These are phyloP conservation scores for Rhododendron williamsianum DNA, from an alignment of 148 eudicot genomes.

Conservation along the genomic window DNA sequence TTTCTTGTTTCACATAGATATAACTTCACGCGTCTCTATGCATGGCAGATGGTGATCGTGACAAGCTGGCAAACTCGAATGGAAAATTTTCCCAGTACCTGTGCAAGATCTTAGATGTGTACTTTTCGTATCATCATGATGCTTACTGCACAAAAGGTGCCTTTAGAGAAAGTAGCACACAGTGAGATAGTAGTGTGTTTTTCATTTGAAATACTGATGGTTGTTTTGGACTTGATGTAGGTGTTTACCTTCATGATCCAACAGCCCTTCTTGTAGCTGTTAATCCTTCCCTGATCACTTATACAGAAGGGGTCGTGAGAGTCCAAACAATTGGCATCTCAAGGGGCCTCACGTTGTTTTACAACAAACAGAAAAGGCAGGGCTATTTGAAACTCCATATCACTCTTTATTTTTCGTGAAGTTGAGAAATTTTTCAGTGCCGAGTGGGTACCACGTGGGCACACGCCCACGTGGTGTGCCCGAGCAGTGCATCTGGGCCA, in stretches of 20 bases:
- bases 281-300: conserved; percentile 81
- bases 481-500: too few relatives aligned
- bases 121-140: conserved; percentile 70
- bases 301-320: conserved; percentile 73
- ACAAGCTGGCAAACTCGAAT: conserved; percentile 47
- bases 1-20: not conserved
- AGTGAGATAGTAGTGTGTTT: not conserved
- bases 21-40: not conserved
- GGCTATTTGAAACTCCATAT: not conserved
- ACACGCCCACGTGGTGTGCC: too few relatives aligned
- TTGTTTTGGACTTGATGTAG: conserved; percentile 35
- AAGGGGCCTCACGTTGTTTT: conserved; percentile 79
- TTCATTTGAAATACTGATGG: conserved; percentile 19
- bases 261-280: conserved; percentile 79
- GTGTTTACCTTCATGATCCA: conserved; percentile 95
- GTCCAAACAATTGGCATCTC: conserved; percentile 82
- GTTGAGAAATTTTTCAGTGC: not conserved
- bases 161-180: not conserved
- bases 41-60: conserved; percentile 67
- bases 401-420: not conserved
- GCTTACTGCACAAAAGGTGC: conserved; percentile 72
- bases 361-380: conserved; percentile 82
- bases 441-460: too few relatives aligned
- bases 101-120: conserved; percentile 76
- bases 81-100: conserved; percentile 73